Base-by-base conservation (phyloP, 441 rosid species). In the Corymbia citriodora region DNA sequence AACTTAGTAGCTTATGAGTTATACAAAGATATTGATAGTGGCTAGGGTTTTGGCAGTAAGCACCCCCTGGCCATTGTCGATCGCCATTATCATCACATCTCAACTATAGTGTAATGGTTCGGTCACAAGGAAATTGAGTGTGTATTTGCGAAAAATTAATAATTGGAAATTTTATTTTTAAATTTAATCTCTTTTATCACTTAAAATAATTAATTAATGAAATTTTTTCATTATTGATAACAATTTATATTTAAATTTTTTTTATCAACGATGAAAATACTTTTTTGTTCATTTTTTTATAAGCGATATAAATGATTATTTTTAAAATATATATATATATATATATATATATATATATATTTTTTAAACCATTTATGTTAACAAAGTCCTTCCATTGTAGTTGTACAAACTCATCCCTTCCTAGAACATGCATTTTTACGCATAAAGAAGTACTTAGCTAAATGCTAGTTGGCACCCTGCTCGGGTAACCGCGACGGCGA, bases 261-360 rank as follows among this genome's bases (percentile, higher is more conserved):
- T 23, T 59, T 4, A 1, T 57, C 63, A 2, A 10, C 40, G 40
- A 10, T 21, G 29, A 57, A 57, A 9, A 23, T 59, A 59, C 4
- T 23, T 25, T 25, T 23, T 59, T 0, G 10, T 59, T 25, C 29
- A 2, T 25, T 59, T 57, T 59, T 59, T 59, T 10, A 57, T 6
- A 4, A 59, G n/a, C 7, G 0, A 59, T 10, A 59, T 57, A 59
- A 59, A 0, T 57, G 14, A 0, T 59, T 0, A 23, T 23, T 57
- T 57, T 10, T 13, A 0, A 0, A 57, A 57, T 33, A 33, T 33
- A 57, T 21, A 57, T 23, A 57, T 57, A n/a, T n/a, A n/a, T n/a
- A n/a, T n/a, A n/a, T n/a, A n/a, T n/a, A n/a, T n/a, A n/a, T n/a
- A 57, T 33, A 33, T 33, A 57, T 21, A 57, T 23, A 57, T 57